phyloP scores from a whole-genome alignment of 352 stramenopile genomes.

The Globisporangium polare region DNA sequence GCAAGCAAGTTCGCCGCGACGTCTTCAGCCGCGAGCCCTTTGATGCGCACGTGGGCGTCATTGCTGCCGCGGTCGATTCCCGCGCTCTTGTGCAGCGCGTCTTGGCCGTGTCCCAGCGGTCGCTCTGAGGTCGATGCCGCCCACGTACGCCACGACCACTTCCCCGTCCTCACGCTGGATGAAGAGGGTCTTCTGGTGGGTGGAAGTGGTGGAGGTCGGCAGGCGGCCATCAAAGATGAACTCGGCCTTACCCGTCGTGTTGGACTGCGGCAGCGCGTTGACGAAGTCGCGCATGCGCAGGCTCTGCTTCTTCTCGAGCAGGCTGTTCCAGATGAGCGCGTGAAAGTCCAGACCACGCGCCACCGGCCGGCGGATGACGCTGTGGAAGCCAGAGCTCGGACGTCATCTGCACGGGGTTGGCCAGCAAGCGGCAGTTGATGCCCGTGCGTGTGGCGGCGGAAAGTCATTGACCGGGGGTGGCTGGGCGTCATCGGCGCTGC shows the following conservation, averaged over 20 bases:
- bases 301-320: constrained; percentile 51
- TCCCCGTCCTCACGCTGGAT: neutral
- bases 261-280: constrained; percentile 29
- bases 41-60: constrained; percentile 39
- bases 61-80: constrained; percentile 28
- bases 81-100: constrained; percentile 26
- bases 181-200: constrained; percentile 45
- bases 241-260: constrained; percentile 19
- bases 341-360: constrained; percentile 36
- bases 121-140: constrained; percentile 47
- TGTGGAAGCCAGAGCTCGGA: constrained; percentile 29
- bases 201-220: constrained; percentile 17
- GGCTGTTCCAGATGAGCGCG: constrained; percentile 62
- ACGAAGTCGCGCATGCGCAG: constrained; percentile 48
- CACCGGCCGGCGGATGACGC: constrained; percentile 28
- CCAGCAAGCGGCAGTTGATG: constrained; percentile 9
- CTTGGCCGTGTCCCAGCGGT: constrained; percentile 60
- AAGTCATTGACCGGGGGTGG: neutral
- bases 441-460: constrained; percentile 1
- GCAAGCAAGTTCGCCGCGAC: constrained; percentile 50
- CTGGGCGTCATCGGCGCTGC: neutral
- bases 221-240: constrained; percentile 51
- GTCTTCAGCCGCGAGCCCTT: constrained; percentile 40
- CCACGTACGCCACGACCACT: constrained; percentile 34
- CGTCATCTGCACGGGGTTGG: constrained; percentile 17